Conservation (phyloP, 208 protist species). For the Leishmania major region DNA sequence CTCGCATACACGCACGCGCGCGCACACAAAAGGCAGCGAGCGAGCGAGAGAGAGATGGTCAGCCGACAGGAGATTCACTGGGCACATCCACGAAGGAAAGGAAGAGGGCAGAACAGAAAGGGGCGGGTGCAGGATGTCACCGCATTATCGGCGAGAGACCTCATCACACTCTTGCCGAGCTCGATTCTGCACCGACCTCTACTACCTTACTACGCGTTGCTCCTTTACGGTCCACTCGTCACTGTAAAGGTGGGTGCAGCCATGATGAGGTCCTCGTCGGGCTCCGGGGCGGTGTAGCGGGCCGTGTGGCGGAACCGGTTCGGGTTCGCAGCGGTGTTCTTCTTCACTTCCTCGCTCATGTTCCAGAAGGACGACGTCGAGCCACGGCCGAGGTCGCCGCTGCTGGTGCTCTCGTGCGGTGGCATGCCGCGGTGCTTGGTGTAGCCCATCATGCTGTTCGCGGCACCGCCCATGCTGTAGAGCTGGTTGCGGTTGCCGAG, state of each 20-base stretch:
- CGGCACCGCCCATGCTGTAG: conserved; percentile 4
- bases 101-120: background rate
- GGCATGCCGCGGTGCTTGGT: conserved; percentile 8
- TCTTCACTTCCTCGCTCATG: conserved; percentile 11
- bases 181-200: background rate
- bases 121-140: background rate
- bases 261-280: conserved; percentile 34
- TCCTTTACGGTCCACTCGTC: conserved; percentile 23
- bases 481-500: conserved; percentile 18
- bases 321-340: conserved; percentile 15
- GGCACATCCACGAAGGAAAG: too few species aligned
- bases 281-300: conserved; percentile 30
- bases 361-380: conserved; percentile 23
- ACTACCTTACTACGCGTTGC: background rate
- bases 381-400: conserved; percentile 8
- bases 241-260: conserved; percentile 24
- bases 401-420: conserved; percentile 15
- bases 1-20: background rate
- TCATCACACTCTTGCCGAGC: background rate
- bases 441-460: conserved; percentile 10
- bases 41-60: background rate
- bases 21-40: background rate
- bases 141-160: background rate
- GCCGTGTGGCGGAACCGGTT: conserved; percentile 17
- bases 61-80: background rate